A percentile compares a stretch with the other conserved stretches of the same genome.
phyloP scores from a whole-genome alignment of 2,329 filamentous ascomycete genomes.

The Periconia sp. region DNA sequence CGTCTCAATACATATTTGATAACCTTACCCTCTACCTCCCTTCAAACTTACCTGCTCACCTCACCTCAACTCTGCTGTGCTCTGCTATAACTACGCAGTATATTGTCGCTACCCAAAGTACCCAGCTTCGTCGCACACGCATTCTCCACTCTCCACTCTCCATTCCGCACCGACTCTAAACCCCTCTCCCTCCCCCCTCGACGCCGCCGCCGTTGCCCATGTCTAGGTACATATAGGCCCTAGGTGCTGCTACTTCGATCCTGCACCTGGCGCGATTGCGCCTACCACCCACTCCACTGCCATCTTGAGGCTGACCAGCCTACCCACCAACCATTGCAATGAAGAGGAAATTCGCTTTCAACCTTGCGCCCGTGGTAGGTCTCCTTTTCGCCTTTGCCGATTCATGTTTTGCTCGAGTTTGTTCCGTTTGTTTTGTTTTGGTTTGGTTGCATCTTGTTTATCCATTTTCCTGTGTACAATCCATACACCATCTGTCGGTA shows the following conservation, averaged over 20 bases:
- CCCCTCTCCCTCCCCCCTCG: background rate
- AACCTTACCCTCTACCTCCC: background rate
- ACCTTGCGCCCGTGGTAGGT: conserved; percentile 45
- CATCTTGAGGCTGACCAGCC: too few species aligned
- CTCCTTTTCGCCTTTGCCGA: background rate
- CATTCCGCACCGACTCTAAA: background rate
- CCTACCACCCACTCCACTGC: background rate
- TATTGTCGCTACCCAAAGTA: too few species aligned
- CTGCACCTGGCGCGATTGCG: too few species aligned
- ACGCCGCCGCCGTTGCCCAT: background rate
- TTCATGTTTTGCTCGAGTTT: background rate
- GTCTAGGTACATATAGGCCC: background rate
- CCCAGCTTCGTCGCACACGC: too few species aligned
- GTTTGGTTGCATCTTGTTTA: background rate
- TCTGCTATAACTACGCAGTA: too few species aligned
- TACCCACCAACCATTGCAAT: conserved; percentile 19
- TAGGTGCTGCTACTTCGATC: background rate
- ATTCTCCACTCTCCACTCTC: too few species aligned
- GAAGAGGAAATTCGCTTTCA: conserved; percentile 50
- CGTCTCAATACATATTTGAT: background rate
- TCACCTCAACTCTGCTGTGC: too few species aligned
- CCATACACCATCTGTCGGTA: background rate
- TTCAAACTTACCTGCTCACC: too few species aligned
- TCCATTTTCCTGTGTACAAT: too few species aligned
- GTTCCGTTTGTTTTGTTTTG: background rate